Percentiles rank a stretch among this genome's conserved stretches.
phyloP scores from a whole-genome alignment of 345 rosid species.

The Hypericum androsaemum region DNA sequence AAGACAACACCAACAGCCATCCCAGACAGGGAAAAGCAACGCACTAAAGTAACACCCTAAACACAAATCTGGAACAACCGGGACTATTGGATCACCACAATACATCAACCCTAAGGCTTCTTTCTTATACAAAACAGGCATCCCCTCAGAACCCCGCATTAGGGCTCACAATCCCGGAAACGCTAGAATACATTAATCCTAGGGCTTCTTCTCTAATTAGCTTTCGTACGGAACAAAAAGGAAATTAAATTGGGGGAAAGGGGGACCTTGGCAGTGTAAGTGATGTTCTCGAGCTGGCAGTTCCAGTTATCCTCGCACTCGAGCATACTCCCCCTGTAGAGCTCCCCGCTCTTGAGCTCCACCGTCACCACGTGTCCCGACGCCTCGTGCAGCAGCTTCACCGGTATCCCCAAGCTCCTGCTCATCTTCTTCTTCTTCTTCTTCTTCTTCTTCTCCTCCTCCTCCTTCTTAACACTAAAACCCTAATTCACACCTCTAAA shows the following conservation, averaged over 20 bases:
- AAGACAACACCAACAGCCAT: too few relatives aligned
- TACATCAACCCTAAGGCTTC: too few relatives aligned
- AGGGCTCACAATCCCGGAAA: too few relatives aligned
- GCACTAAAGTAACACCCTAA: too few relatives aligned
- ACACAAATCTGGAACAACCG: too few relatives aligned
- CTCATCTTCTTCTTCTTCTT: slow-evolving; percentile 35
- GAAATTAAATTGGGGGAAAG: neutral
- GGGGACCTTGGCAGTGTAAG: slow-evolving; percentile 61
- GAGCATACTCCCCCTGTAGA: slow-evolving; percentile 76
- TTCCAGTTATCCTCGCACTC: slow-evolving; percentile 96
- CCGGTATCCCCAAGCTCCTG: slow-evolving; percentile 81
- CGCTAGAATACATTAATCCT: too few relatives aligned
- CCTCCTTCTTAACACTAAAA: neutral
- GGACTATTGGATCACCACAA: too few relatives aligned
- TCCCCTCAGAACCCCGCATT: too few relatives aligned
- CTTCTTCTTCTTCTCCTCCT: slow-evolving; percentile 3
- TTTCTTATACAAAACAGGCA: too few relatives aligned
- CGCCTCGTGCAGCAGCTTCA: slow-evolving; percentile 79
- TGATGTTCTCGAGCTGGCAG: slow-evolving; percentile 77
- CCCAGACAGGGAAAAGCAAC: too few relatives aligned
- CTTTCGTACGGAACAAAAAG: neutral
- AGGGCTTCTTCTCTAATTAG: too few relatives aligned
- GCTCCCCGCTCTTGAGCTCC: slow-evolving; percentile 85
- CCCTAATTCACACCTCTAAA: neutral
- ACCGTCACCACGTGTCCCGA: slow-evolving; percentile 77